Evolutionary conservation across 352 stramenopile species (phyloP).

Genomic region (Phytophthora pseudosyringae): DNA sequence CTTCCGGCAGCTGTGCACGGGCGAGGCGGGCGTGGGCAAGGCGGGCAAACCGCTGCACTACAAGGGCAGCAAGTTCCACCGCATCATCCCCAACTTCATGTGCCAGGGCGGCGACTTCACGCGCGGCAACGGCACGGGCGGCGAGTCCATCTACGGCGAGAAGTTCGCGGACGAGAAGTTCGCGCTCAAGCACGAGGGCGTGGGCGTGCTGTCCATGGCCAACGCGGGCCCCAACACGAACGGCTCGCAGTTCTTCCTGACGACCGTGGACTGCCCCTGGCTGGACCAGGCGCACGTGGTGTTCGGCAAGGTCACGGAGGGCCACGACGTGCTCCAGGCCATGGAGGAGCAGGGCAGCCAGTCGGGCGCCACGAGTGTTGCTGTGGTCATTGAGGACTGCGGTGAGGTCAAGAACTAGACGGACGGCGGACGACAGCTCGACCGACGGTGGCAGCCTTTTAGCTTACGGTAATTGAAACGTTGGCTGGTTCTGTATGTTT

Average conservation of each 20-base stretch:
- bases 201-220: constrained; percentile 95
- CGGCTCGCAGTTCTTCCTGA: constrained; percentile 98
- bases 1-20: constrained; percentile 97
- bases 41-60: constrained; percentile 85
- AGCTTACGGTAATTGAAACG: constrained; percentile 2
- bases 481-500: background rate
- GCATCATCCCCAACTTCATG: constrained; percentile 95
- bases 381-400: constrained; percentile 96
- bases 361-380: constrained; percentile 83
- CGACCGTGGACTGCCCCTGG: constrained; percentile 91
- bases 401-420: constrained; percentile 88
- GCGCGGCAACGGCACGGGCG: constrained; percentile 85
- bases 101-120: constrained; percentile 98
- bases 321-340: constrained; percentile 95
- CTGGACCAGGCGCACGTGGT: constrained; percentile 91
- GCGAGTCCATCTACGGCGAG: constrained; percentile 94
- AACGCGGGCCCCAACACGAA: constrained; percentile 98
- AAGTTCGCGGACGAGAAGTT: constrained; percentile 98
- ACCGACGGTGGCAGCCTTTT: background rate
- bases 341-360: constrained; percentile 95
- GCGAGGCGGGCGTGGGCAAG: constrained; percentile 93
- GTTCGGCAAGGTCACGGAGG: constrained; percentile 94
- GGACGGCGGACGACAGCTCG: background rate
- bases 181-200: constrained; percentile 89
- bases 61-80: constrained; percentile 93